Base-by-base conservation (phyloP, 2,329 filamentous ascomycete genomes). In the Iodosphaeria phyllophila region DNA sequence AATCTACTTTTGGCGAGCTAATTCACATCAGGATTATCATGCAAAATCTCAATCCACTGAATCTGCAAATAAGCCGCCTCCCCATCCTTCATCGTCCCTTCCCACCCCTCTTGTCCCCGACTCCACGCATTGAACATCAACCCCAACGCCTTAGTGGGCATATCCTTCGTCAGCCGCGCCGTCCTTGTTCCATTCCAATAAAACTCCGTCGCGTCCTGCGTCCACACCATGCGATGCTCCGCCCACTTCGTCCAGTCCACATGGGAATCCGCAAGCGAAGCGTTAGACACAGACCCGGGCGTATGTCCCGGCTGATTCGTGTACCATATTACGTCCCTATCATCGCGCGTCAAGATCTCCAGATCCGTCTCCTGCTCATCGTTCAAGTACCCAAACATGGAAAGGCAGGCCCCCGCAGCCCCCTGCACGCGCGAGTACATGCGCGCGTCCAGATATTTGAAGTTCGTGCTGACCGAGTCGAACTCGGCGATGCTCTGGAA, bases 41-140 rank as follows among this genome's bases (percentile, higher is more conserved):
- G 73, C 13, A 64, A 51, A 48, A 74, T 52, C 37, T 74, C 64
- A 25, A 73, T 56, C 66, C 65, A 74, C 46, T 67, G 60, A 16
- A 74, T 55, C 38, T 73, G 60, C 43, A 73, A 50, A 33, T 54
- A 56, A 0, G 67, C 65, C 23, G 50, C 47, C 8, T 48, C 52
- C 7, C 52, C 49, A 3, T 48, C 34, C 2, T 39, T 51, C 69
- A 74, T 72, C 27, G 60, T 56, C 8, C 65, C 66, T 29, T 55
- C 61, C 66, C 66, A 74, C 26, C 44, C 43, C 5, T 65, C 64
- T n/a, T n/a, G n/a, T 16, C 66, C 66, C 32, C 73, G 58, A 32
- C 61, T 60, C 67, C 68, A 74, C 27, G 60, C 54, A 36, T 72
- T 73, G 39, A 73, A 46, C 24, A 66, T 52, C 20, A 73, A 40